Percentiles rank a stretch among this genome's conserved stretches.
These are phyloP conservation scores for Inga oerstediana DNA, from an alignment of 306 rosid species.

Conservation along the genomic window DNA sequence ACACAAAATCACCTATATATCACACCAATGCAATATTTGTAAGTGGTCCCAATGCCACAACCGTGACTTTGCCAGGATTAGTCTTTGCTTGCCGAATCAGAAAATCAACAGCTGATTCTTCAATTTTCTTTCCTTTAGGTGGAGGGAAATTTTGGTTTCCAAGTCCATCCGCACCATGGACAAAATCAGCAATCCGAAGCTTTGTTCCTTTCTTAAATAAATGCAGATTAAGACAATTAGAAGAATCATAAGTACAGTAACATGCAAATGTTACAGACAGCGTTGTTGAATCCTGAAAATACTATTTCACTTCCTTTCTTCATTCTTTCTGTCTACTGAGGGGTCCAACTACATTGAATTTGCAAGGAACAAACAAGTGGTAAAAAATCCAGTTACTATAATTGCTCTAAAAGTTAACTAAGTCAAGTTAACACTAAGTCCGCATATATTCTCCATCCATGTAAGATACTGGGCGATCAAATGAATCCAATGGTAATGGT, in stretches of 20 bases:
- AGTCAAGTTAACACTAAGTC: not conserved
- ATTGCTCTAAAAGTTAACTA: not conserved
- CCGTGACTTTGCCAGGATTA: constrained; percentile 79
- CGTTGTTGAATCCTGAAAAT: constrained; percentile 10
- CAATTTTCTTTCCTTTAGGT: constrained; percentile 75
- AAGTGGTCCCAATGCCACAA: constrained; percentile 92
- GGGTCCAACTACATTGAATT: constrained; percentile 10
- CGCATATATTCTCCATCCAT: not conserved
- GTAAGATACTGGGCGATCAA: not conserved
- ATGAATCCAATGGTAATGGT: not conserved
- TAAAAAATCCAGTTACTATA: constrained; percentile 8
- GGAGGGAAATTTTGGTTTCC: constrained; percentile 96
- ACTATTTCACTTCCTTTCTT: not conserved
- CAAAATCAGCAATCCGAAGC: constrained; percentile 88
- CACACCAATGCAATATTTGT: constrained; percentile 90
- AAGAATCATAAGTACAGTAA: not conserved
- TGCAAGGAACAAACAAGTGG: not conserved
- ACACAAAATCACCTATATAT: constrained; percentile 19
- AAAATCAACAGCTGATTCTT: constrained; percentile 72
- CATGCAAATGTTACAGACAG: constrained; percentile 4
- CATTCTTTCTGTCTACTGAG: not conserved
- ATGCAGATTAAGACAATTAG: constrained; percentile 17
- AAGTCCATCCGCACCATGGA: constrained; percentile 91
- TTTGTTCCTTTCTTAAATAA: constrained; percentile 63
- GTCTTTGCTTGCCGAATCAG: constrained; percentile 75